Conservation (phyloP, 257 asterid genomes). For the Plantago ovata region DNA sequence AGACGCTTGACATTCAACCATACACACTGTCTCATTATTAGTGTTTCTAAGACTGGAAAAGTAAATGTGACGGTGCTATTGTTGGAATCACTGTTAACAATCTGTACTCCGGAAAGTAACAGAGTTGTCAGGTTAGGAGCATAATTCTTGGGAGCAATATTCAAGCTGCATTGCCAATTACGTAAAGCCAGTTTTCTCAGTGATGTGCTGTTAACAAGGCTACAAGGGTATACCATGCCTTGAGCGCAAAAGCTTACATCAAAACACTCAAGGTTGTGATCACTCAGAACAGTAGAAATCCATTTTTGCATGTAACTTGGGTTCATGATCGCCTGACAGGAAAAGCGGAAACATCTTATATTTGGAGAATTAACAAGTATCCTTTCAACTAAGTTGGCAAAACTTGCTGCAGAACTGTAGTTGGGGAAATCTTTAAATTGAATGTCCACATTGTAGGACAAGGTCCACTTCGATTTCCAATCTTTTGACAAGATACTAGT, state of each 20-base stretch:
- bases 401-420: background rate
- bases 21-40: background rate
- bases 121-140: background rate
- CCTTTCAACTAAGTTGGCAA: background rate
- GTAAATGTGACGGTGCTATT: background rate
- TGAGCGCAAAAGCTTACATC: background rate
- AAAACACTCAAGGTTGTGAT: background rate
- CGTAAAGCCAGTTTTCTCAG: background rate
- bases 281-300: background rate
- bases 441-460: background rate
- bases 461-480: constrained; percentile 8
- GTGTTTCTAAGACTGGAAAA: background rate
- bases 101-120: background rate
- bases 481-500: constrained; percentile 1
- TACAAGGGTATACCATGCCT: background rate
- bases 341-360: background rate
- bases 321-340: background rate
- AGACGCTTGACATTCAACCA: background rate
- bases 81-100: background rate
- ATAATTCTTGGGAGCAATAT: background rate
- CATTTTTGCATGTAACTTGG: background rate
- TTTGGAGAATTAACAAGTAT: background rate
- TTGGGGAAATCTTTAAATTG: background rate
- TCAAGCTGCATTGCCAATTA: background rate
- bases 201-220: background rate